Conservation (phyloP, 345 rosid genomes). For the Theobroma cacao region DNA sequence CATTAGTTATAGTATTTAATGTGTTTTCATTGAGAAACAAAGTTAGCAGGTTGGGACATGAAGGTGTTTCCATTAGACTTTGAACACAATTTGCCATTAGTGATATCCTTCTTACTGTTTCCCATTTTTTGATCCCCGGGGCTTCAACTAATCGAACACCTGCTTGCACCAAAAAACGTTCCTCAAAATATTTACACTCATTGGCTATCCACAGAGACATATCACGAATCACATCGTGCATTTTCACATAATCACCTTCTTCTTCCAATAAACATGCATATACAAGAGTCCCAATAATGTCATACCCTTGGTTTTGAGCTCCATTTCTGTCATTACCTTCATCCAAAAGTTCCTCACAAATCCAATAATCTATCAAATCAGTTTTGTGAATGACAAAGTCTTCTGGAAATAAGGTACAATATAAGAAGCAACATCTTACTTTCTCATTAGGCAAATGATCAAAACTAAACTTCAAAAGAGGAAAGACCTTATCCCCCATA, state of each 20-base stretch:
- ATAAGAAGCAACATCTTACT: conserved; percentile 42
- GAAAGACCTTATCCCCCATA: conserved; percentile 41
- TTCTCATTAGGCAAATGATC: conserved; percentile 39
- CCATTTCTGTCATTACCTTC: conserved; percentile 20
- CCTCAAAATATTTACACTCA: neutral
- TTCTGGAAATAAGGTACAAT: conserved; percentile 46
- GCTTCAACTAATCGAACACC: conserved; percentile 8
- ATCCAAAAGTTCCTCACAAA: conserved; percentile 40
- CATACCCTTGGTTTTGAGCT: conserved; percentile 27
- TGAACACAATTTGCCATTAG: conserved; percentile 15
- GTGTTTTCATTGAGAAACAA: conserved; percentile 20
- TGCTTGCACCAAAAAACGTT: conserved; percentile 13
- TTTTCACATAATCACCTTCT: conserved; percentile 12
- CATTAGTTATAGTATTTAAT: conserved; percentile 1
- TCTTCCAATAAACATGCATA: conserved; percentile 24
- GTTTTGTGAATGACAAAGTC: conserved; percentile 35
- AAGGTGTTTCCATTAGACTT: conserved; percentile 1
- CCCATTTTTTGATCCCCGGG: conserved; percentile 20
- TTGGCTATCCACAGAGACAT: conserved; percentile 23
- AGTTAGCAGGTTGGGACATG: conserved; percentile 21
- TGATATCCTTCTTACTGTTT: conserved; percentile 14
- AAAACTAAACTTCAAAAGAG: conserved; percentile 42
- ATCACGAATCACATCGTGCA: conserved; percentile 28
- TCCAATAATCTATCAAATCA: conserved; percentile 41
- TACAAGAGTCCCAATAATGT: conserved; percentile 27